Evolutionary conservation across 176 grass and related monocot genomes (phyloP).

Genomic region (Raddia distichophylla): DNA sequence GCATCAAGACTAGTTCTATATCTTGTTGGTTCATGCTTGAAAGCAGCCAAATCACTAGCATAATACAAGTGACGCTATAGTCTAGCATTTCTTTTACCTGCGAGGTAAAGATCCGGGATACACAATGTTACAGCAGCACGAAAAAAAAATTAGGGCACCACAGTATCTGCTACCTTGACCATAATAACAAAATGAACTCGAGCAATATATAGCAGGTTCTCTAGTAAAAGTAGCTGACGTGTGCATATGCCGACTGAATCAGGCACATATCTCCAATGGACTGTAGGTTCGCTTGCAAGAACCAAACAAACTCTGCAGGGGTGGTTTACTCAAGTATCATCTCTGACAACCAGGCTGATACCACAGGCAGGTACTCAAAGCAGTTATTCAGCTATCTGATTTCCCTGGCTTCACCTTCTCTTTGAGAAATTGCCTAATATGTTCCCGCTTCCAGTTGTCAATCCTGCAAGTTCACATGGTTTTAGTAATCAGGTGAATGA

Average conservation of each 20-base stretch:
- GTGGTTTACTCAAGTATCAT: not conserved
- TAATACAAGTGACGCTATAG: not conserved
- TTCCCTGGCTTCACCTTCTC: slow-evolving; percentile 79
- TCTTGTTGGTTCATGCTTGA: not conserved
- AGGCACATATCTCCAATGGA: not conserved
- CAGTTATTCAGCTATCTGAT: slow-evolving; percentile 39
- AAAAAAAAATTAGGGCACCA: not conserved
- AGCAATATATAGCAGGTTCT: not conserved
- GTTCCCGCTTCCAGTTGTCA: slow-evolving; percentile 97
- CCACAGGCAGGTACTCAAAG: not conserved
- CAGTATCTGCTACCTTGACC: not conserved
- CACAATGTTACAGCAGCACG: not conserved
- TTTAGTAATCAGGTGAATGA: slow-evolving; percentile 21
- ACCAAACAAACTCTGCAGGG: not conserved
- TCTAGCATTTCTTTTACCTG: not conserved
- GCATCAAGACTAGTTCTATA: no score
- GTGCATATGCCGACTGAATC: not conserved
- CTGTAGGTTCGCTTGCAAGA: not conserved
- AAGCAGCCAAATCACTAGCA: not conserved
- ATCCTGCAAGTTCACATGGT: slow-evolving; percentile 59
- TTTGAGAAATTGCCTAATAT: slow-evolving; percentile 83
- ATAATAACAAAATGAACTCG: not conserved
- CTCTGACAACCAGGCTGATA: not conserved
- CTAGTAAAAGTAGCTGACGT: slow-evolving; percentile 11
- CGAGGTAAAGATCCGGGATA: not conserved